Conservation (phyloP, 1,284 basidiomycete genomes). For the Ganoderma multipileum region DNA sequence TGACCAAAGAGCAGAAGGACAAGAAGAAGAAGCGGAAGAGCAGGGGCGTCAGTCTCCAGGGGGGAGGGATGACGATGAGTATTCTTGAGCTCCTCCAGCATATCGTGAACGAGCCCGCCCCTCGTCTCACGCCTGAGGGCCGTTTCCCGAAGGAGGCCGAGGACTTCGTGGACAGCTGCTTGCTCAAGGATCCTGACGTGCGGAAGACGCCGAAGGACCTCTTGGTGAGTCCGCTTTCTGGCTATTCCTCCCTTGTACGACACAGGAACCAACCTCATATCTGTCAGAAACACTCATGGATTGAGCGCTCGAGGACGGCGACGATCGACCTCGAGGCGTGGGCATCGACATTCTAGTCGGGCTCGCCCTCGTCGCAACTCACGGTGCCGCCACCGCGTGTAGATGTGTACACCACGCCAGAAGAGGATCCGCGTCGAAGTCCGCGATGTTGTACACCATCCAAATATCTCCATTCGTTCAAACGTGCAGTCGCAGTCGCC, state of each 20-base stretch:
- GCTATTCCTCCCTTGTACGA: conserved; percentile 4
- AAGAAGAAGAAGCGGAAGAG: conserved; percentile 69
- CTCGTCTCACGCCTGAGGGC: conserved; percentile 73
- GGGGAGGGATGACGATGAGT: conserved; percentile 93
- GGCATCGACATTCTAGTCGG: conserved; percentile 61
- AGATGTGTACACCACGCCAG: conserved; percentile 17
- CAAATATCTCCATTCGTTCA: background rate
- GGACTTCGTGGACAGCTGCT: conserved; percentile 83
- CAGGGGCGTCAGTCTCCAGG: conserved; percentile 88
- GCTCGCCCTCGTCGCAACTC: conserved; percentile 1
- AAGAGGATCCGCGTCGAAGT: conserved; percentile 3
- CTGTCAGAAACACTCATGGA: conserved; percentile 64
- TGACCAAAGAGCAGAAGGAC: conserved; percentile 49
- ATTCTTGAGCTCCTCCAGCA: conserved; percentile 97
- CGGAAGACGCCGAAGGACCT: conserved; percentile 85
- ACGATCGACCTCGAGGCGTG: conserved; percentile 67
- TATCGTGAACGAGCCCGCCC: conserved; percentile 97
- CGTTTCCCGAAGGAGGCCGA: conserved; percentile 77
- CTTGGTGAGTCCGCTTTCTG: conserved; percentile 56
- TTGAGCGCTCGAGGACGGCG: conserved; percentile 54
- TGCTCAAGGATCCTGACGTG: conserved; percentile 83
- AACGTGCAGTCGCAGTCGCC: background rate
- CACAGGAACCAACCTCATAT: conserved; percentile 15
- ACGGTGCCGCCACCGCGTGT: conserved; percentile 13
- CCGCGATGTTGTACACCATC: conserved; percentile 21